Conservation (phyloP, 2,329 filamentous ascomycete genomes). For the Sphaerulina vaccinii region DNA sequence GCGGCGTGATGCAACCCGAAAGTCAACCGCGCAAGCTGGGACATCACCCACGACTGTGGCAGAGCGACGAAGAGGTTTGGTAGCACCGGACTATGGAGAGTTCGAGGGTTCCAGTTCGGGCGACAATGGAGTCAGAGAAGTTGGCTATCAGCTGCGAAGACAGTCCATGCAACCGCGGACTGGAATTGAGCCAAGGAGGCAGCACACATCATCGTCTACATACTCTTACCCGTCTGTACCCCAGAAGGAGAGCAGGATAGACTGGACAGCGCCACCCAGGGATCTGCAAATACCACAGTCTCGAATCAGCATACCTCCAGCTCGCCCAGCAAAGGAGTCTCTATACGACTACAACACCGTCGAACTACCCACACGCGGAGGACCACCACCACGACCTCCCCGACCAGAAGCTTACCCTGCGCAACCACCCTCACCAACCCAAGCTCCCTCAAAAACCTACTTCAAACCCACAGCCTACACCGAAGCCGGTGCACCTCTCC, state of each 20-base stretch:
- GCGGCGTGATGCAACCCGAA: slow-evolving; percentile 62
- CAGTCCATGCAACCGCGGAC: slow-evolving; percentile 15
- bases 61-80: slow-evolving; percentile 30
- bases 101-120: slow-evolving; percentile 6
- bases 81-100: slow-evolving; percentile 26
- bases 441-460: slow-evolving; percentile 62
- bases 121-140: slow-evolving; percentile 29
- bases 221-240: slow-evolving; percentile 47
- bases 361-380: slow-evolving; percentile 6
- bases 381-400: slow-evolving; percentile 33
- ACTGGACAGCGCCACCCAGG: slow-evolving; percentile 33
- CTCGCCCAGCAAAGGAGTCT: slow-evolving; percentile 33
- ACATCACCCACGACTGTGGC: slow-evolving; percentile 47
- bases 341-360: slow-evolving; percentile 22
- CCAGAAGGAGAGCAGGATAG: slow-evolving; percentile 39
- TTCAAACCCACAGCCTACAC: slow-evolving; percentile 84
- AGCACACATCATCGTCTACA: slow-evolving; percentile 33
- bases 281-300: slow-evolving; percentile 31
- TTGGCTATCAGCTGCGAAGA: slow-evolving; percentile 26
- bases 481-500: slow-evolving; percentile 82
- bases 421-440: slow-evolving; percentile 34
- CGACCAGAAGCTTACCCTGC: slow-evolving; percentile 28
- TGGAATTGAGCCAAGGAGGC: slow-evolving; percentile 5
- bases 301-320: slow-evolving; percentile 25
- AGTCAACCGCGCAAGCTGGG: slow-evolving; percentile 52